Percentiles rank a stretch among this genome's conserved stretches.
These are phyloP conservation scores for Vitis rotundifolia DNA, from an alignment of 164 flowering plant genomes.

Conservation along the genomic window DNA sequence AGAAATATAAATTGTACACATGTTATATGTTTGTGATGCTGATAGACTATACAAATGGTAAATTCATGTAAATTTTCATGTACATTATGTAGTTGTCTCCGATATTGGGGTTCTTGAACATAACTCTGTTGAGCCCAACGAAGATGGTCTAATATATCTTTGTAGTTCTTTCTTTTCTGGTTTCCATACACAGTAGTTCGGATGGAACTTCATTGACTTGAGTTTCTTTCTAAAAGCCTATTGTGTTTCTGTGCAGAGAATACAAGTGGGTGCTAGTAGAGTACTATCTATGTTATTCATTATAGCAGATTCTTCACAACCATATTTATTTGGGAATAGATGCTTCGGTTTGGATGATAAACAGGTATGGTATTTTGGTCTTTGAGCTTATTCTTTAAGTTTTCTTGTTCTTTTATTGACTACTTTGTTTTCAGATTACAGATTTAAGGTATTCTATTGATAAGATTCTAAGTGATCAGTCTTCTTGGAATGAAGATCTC, in stretches of 20 bases:
- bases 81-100: neutral
- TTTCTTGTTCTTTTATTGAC: conserved; percentile 1
- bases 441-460: conserved; percentile 47
- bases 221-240: neutral
- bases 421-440: conserved; percentile 49
- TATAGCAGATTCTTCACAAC: conserved; percentile 47
- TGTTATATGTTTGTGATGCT: neutral
- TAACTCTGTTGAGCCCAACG: neutral
- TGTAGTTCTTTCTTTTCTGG: neutral
- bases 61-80: neutral
- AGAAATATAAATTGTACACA: neutral
- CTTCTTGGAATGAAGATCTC: conserved; percentile 56
- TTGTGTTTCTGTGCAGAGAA: conserved; percentile 49
- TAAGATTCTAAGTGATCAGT: conserved; percentile 43
- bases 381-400: conserved; percentile 4
- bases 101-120: neutral
- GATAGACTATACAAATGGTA: neutral
- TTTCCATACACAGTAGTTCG: neutral
- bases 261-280: conserved; percentile 77
- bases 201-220: neutral
- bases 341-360: conserved; percentile 64
- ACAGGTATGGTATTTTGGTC: conserved; percentile 49
- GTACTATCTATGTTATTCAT: conserved; percentile 58
- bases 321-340: conserved; percentile 41
- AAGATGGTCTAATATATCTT: neutral